Evolutionary conservation across 345 rosid genomes (phyloP).

Genomic region (Rhodomyrtus tomentosa): DNA sequence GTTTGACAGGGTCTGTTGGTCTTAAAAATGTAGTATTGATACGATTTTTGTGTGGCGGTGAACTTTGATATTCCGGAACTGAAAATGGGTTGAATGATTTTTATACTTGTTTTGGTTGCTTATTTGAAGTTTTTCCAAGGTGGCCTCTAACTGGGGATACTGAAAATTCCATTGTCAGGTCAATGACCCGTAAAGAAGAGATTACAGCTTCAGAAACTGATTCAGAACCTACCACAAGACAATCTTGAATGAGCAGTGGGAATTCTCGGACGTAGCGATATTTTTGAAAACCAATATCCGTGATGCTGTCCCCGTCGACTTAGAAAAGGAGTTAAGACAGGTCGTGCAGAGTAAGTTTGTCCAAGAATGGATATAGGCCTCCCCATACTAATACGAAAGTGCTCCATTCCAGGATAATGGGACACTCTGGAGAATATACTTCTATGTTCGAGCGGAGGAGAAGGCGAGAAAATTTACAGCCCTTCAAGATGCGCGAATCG

Average conservation of each 20-base stretch:
- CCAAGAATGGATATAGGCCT: not conserved
- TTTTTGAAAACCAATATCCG: not conserved
- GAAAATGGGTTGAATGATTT: not conserved
- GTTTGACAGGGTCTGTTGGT: not conserved
- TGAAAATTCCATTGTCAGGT: slow-evolving; percentile 16
- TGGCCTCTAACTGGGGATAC: not conserved
- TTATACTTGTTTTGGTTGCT: not conserved
- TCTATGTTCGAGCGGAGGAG: slow-evolving; percentile 32
- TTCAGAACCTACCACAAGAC: slow-evolving; percentile 32
- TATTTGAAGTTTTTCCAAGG: not conserved
- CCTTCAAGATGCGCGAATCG: not conserved
- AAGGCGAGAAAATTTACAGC: slow-evolving; percentile 17
- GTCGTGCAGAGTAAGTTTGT: not conserved
- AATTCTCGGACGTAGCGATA: slow-evolving; percentile 10
- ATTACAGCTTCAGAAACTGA: slow-evolving; percentile 26
- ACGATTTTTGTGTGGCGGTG: not conserved
- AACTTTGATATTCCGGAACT: not conserved
- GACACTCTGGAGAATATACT: slow-evolving; percentile 48
- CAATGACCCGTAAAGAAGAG: slow-evolving; percentile 41
- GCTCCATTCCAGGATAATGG: slow-evolving; percentile 27
- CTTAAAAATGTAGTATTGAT: not conserved
- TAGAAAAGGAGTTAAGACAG: slow-evolving; percentile 31
- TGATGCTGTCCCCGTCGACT: slow-evolving; percentile 23
- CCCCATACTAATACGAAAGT: not conserved
- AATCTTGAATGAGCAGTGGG: slow-evolving; percentile 33